Conservation (phyloP, 2,329 filamentous ascomycete species). For the Colletotrichum sp. region DNA sequence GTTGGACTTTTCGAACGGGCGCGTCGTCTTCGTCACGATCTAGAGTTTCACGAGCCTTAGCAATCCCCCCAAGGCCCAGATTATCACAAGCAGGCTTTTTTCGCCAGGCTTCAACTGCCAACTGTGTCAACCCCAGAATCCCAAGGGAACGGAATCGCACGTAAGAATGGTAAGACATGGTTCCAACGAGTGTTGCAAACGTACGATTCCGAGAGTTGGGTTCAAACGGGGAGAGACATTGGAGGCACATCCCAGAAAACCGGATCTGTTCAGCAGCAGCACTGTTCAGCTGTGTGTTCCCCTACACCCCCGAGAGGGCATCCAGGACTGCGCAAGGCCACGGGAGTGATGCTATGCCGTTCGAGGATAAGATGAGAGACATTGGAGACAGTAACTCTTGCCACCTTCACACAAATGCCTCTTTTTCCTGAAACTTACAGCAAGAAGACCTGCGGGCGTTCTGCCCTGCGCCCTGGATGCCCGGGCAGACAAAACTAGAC, state of each 20-base stretch:
- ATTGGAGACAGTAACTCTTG: background rate
- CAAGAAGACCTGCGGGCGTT: background rate
- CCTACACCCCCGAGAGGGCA: background rate
- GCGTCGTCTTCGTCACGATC: background rate
- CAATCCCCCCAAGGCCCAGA: background rate
- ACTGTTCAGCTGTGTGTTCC: background rate
- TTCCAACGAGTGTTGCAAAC: background rate
- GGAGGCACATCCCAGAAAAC: background rate
- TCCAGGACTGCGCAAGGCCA: background rate
- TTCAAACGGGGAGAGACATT: constrained; percentile 2
- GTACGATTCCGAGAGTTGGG: background rate
- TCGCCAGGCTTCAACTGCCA: background rate
- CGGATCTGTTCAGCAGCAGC: background rate
- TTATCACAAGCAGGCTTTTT: background rate
- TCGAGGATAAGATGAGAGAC: constrained; percentile 2
- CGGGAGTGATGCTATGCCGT: background rate
- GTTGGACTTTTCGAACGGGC: background rate
- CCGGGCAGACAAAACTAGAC: background rate
- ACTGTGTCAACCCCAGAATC: background rate
- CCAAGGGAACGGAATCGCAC: background rate
- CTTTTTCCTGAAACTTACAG: background rate
- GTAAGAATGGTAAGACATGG: background rate
- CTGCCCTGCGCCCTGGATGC: background rate
- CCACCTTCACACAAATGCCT: background rate
- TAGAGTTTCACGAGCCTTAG: background rate